Base-by-base conservation (phyloP, 495 filamentous ascomycete genomes). In the Hypoxylon intermedium region DNA sequence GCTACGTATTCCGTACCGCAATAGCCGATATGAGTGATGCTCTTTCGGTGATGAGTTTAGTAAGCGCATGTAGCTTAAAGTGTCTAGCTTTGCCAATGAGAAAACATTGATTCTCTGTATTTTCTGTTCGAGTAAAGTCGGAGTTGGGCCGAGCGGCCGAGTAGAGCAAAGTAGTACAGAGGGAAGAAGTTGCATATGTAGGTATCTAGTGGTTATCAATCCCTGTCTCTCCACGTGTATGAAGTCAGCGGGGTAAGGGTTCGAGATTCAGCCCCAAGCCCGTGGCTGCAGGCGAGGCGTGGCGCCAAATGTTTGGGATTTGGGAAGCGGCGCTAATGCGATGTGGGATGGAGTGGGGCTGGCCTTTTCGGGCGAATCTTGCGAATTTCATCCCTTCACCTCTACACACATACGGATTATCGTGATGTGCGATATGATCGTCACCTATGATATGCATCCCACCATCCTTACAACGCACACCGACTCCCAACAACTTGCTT, bases 281-380 rank as follows among this genome's bases (percentile, higher is more conserved):
- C 1, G 58, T 45, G 45, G 58, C 23, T 52, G 38, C 45, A 34
- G 18, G 33, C 55, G 51, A 45, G 58, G 43, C 58, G 19, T 23
- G 23, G 33, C 34, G 18, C 49, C 43, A 33, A 11, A 33, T 9
- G 7, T 49, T 33, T 42, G 53, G 53, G 6, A 55, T 49, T 33
- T 42, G 24, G 26, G 15, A 45, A 13, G 12, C 11, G n/a, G 28
- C 23, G 13, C 38, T 61, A 61, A 33, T 44, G 44, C 9, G 9
- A 55, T 50, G 58, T 52, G 58, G 51, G 36, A n/a, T n/a, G n/a
- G n/a, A n/a, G n/a, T n/a, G 52, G 3, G 5, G 7, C 40, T 30
- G 5, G 6, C 47, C 46, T 11, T 46, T 57, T 63, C 44, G 26
- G 59, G 59, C 47, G 59, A 63, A 57, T 9, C 37, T 63, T 63